Evolutionary conservation across 768 basidiomycete species (phyloP), one percentile per base, ranked within the genome.

Genomic region (Suillus luteus): DNA sequence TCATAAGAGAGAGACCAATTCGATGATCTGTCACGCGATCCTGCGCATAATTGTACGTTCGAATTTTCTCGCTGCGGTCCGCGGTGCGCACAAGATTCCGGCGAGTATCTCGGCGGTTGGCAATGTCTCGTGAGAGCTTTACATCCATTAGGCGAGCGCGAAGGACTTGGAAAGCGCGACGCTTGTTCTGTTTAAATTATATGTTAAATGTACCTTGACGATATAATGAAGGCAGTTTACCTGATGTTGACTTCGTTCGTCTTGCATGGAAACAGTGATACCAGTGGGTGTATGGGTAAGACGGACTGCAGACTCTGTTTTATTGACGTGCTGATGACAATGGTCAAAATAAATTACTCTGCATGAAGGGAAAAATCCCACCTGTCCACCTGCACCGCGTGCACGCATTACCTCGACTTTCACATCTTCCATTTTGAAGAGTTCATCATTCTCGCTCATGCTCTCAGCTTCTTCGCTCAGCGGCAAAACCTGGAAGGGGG

Each of bases 251-350:
- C 91, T 93, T 7, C 97, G 86, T 68, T 96, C 95, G 71, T 99
- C 96, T 78, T 99, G 97, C 93, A 98, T 99, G 9, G 95, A 95
- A 10, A 99, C 96, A 1, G 90, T 91, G 61, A 99, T 89, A 0
- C 96, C 95, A 4, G 94, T 92, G 1, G 97, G 96, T 15, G 91
- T 78, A 70, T 99, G 97, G 0, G 95, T 96, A 52, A 99, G 76
- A 1, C 97, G 89, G 24, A 99, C 95, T 2, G 97, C 96, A 2
- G 96, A 98, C 77, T 99, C 97, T 0, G 97, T 99, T 82, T 91
- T 93, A 79, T 99, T 99, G 70, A 99, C 97, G 77, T 99, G 96
- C 91, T 98, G 64, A 5, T 37, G 46, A 52, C 43, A 22, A 41
- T 43, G 37, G 43, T 67, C 51, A 55, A 41, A 60, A 22, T n/a